Evolutionary conservation across 2,329 filamentous ascomycete species (phyloP).

Genomic region (Cryoendolithus antarcticus): DNA sequence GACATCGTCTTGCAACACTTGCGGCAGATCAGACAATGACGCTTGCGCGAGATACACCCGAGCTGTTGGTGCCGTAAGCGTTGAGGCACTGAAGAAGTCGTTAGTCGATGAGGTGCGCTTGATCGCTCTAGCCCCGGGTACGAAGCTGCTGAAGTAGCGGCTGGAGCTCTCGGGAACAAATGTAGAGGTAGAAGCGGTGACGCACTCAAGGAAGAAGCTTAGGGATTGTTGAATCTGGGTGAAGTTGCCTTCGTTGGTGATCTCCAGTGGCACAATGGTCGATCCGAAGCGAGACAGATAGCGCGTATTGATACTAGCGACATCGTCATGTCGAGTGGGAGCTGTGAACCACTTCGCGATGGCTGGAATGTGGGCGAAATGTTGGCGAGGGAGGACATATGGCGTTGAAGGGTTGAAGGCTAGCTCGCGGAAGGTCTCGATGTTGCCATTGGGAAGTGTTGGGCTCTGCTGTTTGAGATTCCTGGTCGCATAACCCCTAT

Average conservation of each 20-base stretch:
- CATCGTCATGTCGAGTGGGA: not conserved
- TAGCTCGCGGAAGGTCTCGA: conserved; percentile 36
- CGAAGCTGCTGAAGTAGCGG: too few relatives aligned
- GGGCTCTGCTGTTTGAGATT: conserved; percentile 10
- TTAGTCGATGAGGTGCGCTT: too few relatives aligned
- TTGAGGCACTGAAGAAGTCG: conserved; percentile 13
- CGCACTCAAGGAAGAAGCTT: conserved; percentile 49
- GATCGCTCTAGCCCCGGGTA: too few relatives aligned
- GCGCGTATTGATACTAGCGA: conserved; percentile 23
- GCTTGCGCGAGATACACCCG: conserved; percentile 81
- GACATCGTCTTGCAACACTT: conserved; percentile 49
- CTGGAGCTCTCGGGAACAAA: conserved; percentile 4
- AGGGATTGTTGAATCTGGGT: conserved; percentile 50
- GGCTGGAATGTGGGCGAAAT: conserved; percentile 40
- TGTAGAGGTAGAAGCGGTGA: conserved; percentile 9
- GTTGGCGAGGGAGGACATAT: conserved; percentile 34
- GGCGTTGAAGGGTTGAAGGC: conserved; percentile 44
- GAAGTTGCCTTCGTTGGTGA: conserved; percentile 39
- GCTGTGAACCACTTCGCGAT: conserved; percentile 46
- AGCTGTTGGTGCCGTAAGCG: conserved; percentile 10
- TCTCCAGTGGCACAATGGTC: conserved; percentile 47
- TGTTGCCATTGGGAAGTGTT: conserved; percentile 14
- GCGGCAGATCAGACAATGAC: conserved; percentile 56
- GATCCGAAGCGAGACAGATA: conserved; percentile 36
- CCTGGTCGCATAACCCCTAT: conserved; percentile 7